Evolutionary conservation across 2,329 filamentous ascomycete genomes (phyloP).

Genomic region (Monilinia aucupariae): DNA sequence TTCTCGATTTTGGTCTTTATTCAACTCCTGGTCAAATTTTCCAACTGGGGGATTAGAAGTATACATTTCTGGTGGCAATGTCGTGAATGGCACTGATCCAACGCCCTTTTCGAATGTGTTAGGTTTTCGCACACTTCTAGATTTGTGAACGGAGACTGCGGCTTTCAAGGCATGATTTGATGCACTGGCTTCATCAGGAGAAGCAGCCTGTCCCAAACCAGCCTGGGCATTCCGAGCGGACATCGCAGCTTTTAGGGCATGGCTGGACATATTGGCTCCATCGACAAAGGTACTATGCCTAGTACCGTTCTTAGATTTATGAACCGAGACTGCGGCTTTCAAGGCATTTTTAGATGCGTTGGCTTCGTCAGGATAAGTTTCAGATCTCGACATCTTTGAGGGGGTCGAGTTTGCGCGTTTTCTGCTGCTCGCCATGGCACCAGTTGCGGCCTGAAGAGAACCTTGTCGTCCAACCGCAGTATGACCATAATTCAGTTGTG

Average conservation of each 20-base stretch:
- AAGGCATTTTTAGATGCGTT: constrained; percentile 64
- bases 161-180: constrained; percentile 65
- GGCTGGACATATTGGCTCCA: constrained; percentile 54
- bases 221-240: constrained; percentile 41
- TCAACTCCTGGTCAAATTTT: constrained; percentile 47
- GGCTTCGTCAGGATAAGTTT: constrained; percentile 49
- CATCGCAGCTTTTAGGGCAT: constrained; percentile 69
- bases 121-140: constrained; percentile 17
- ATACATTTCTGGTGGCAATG: constrained; percentile 69
- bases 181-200: constrained; percentile 54
- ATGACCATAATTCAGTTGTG: constrained; percentile 43
- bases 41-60: constrained; percentile 68
- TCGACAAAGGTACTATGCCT: constrained; percentile 47
- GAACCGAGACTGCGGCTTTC: constrained; percentile 63
- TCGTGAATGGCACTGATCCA: constrained; percentile 55
- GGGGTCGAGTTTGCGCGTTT: constrained; percentile 60
- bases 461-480: constrained; percentile 51
- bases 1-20: constrained; percentile 62
- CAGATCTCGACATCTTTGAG: constrained; percentile 33
- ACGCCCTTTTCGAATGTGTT: constrained; percentile 48
- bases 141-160: constrained; percentile 52
- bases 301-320: constrained; percentile 23
- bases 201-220: constrained; percentile 38
- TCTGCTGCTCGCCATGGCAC: constrained; percentile 59
- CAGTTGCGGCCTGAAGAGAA: constrained; percentile 70